A percentile compares a stretch with the other conserved stretches of the same genome.
Evolutionary conservation across 495 filamentous ascomycete species (phyloP).

Genomic region (Penicillium cinerascens): DNA sequence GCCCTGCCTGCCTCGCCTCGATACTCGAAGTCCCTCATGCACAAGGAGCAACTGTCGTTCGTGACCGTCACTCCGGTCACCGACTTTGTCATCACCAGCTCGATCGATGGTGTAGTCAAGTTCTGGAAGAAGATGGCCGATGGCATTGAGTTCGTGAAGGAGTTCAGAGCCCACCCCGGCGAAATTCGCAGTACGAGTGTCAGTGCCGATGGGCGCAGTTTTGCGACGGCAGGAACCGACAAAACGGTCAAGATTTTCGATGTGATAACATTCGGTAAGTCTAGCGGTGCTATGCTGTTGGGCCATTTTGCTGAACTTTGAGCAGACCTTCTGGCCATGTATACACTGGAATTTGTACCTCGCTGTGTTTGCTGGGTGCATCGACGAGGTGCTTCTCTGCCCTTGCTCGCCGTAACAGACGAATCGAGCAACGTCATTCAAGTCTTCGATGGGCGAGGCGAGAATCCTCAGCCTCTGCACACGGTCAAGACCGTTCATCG

Average conservation of each 20-base stretch:
- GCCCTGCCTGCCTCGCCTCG: constrained; percentile 77
- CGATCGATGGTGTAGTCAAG: constrained; percentile 89
- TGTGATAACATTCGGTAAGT: constrained; percentile 79
- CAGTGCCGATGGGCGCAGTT: constrained; percentile 88
- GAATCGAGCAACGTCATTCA: constrained; percentile 65
- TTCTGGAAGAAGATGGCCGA: constrained; percentile 97
- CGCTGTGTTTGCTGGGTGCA: constrained; percentile 92
- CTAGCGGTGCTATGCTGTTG: not conserved
- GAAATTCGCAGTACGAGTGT: constrained; percentile 79
- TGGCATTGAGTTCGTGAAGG: constrained; percentile 95
- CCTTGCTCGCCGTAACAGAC: constrained; percentile 86
- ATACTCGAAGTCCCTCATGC: constrained; percentile 98
- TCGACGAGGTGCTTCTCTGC: constrained; percentile 77
- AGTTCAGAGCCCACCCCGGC: constrained; percentile 85
- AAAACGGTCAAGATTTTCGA: constrained; percentile 95
- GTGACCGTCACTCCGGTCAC: constrained; percentile 82
- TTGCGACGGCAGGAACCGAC: constrained; percentile 83
- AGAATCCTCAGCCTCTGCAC: constrained; percentile 69
- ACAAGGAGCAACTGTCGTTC: constrained; percentile 88
- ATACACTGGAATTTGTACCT: constrained; percentile 69
- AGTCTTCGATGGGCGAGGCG: constrained; percentile 87
- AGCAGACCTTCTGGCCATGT: constrained; percentile 76
- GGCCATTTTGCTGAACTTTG: constrained; percentile 10
- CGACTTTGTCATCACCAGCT: constrained; percentile 92
- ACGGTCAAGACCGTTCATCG: constrained; percentile 72